phyloP scores from a whole-genome alignment of 805 yeast genomes.

The Hanseniaspora meyeri region DNA sequence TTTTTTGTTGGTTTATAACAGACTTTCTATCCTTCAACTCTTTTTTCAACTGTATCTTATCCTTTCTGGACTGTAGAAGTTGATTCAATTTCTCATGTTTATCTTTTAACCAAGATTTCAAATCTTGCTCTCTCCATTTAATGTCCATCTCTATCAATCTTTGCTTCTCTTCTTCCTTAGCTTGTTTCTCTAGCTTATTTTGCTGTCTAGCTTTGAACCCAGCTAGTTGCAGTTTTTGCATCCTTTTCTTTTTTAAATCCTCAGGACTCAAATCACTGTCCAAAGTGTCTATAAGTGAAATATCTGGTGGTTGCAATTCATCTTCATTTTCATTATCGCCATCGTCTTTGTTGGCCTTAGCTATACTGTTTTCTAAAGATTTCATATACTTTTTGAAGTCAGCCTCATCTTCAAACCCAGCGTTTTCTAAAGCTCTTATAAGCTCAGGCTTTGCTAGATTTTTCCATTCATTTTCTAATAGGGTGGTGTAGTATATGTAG shows the following conservation, averaged over 20 bases:
- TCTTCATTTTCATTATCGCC: slow-evolving; percentile 40
- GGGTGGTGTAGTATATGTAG: slow-evolving; percentile 50
- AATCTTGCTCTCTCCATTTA: slow-evolving; percentile 64
- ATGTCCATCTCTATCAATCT: slow-evolving; percentile 54
- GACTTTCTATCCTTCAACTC: slow-evolving; percentile 83
- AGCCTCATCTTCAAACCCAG: slow-evolving; percentile 64
- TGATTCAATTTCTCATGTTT: slow-evolving; percentile 50
- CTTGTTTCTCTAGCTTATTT: slow-evolving; percentile 64
- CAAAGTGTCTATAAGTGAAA: slow-evolving; percentile 68
- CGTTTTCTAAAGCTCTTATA: slow-evolving; percentile 45
- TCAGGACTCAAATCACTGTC: slow-evolving; percentile 74
- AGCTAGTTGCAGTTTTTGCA: slow-evolving; percentile 70
- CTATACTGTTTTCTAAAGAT: slow-evolving; percentile 56
- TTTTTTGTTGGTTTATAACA: slow-evolving; percentile 78
- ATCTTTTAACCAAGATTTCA: slow-evolving; percentile 65
- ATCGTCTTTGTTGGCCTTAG: slow-evolving; percentile 53
- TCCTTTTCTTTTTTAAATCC: slow-evolving; percentile 73
- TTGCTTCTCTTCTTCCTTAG: slow-evolving; percentile 44
- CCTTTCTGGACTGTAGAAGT: slow-evolving; percentile 52
- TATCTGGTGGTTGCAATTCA: slow-evolving; percentile 36
- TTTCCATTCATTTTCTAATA: slow-evolving; percentile 39
- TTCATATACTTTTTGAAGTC: slow-evolving; percentile 57
- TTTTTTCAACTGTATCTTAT: slow-evolving; percentile 54
- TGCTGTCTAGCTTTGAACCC: slow-evolving; percentile 79
- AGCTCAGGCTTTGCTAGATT: slow-evolving; percentile 42